These are phyloP conservation scores for Serpula lacrymans DNA, from an alignment of 768 basidiomycete genomes.

Conservation along the genomic window DNA sequence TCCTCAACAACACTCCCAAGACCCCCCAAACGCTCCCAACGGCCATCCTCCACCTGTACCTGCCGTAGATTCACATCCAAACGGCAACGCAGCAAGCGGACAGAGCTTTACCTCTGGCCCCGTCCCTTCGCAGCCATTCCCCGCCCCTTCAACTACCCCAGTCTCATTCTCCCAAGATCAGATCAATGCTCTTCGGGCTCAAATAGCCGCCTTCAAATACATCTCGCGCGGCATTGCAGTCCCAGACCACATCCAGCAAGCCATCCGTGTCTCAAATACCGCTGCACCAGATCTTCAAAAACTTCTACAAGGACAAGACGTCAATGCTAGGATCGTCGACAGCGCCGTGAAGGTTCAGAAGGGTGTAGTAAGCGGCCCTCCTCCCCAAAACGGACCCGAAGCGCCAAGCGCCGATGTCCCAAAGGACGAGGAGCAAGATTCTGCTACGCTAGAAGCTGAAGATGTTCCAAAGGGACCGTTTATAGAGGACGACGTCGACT, in stretches of 20 bases:
- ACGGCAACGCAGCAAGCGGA: conserved; percentile 27
- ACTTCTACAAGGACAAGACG: conserved; percentile 57
- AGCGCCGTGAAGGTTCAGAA: conserved; percentile 73
- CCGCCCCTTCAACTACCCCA: conserved; percentile 61
- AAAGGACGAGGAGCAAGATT: conserved; percentile 57
- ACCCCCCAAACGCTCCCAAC: conserved; percentile 38
- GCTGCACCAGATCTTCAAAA: conserved; percentile 64
- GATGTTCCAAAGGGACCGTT: conserved; percentile 72
- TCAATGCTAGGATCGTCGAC: conserved; percentile 63
- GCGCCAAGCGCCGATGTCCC: conserved; percentile 23
- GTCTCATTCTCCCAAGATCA: conserved; percentile 79
- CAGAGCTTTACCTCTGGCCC: conserved; percentile 45
- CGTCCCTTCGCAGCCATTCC: conserved; percentile 45
- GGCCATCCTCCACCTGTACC: conserved; percentile 47
- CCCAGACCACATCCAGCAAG: conserved; percentile 66
- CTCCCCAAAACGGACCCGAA: conserved; percentile 6
- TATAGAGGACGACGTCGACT: conserved; percentile 75
- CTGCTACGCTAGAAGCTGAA: conserved; percentile 43
- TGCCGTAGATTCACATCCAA: conserved; percentile 15
- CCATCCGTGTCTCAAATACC: conserved; percentile 61
- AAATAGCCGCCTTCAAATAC: conserved; percentile 79
- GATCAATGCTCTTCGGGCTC: conserved; percentile 70
- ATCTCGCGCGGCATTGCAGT: conserved; percentile 63
- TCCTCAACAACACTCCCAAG: conserved; percentile 23
- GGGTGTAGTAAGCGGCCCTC: conserved; percentile 31